phyloP scores from a whole-genome alignment of 345 rosid species.

The Bruguiera parviflora region DNA sequence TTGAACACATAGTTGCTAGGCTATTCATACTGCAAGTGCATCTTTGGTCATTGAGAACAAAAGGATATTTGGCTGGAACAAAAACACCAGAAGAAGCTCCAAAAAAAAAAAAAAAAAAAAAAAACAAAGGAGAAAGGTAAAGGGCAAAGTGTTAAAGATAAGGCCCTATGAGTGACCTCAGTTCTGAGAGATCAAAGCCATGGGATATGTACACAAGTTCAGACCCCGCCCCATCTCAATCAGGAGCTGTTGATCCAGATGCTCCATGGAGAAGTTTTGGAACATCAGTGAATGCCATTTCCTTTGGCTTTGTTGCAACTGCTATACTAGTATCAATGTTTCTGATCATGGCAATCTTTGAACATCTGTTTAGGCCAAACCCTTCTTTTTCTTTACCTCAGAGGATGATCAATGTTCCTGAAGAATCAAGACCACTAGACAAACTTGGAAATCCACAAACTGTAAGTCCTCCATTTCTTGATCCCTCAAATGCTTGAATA shows the following conservation, averaged over 20 bases:
- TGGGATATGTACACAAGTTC: slow-evolving; percentile 58
- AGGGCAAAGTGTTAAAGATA: not conserved
- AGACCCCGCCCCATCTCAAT: slow-evolving; percentile 33
- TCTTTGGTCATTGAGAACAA: not conserved
- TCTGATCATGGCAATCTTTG: slow-evolving; percentile 90
- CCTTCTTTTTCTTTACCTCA: slow-evolving; percentile 57
- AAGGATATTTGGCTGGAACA: not conserved
- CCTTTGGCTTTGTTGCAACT: slow-evolving; percentile 93
- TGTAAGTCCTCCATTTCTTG: slow-evolving; percentile 30
- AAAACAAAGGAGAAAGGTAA: no score
- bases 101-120: not conserved
- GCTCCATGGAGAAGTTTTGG: slow-evolving; percentile 66
- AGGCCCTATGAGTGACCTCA: slow-evolving; percentile 43
- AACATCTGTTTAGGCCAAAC: slow-evolving; percentile 72
- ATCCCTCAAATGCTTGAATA: no score
- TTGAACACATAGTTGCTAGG: not conserved
- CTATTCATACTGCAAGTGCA: no score
- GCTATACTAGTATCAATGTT: slow-evolving; percentile 89
- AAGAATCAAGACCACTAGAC: slow-evolving; percentile 25
- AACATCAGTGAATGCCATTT: slow-evolving; percentile 70
- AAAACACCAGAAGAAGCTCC: not conserved
- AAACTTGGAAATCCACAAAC: slow-evolving; percentile 41
- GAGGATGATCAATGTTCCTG: slow-evolving; percentile 17
- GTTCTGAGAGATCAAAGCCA: slow-evolving; percentile 47
- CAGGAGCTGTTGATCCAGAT: slow-evolving; percentile 25